Evolutionary conservation across 2,329 filamentous ascomycete species (phyloP), one percentile per base, ranked within the genome.

Genomic region (Cryphonectria carpinicola): DNA sequence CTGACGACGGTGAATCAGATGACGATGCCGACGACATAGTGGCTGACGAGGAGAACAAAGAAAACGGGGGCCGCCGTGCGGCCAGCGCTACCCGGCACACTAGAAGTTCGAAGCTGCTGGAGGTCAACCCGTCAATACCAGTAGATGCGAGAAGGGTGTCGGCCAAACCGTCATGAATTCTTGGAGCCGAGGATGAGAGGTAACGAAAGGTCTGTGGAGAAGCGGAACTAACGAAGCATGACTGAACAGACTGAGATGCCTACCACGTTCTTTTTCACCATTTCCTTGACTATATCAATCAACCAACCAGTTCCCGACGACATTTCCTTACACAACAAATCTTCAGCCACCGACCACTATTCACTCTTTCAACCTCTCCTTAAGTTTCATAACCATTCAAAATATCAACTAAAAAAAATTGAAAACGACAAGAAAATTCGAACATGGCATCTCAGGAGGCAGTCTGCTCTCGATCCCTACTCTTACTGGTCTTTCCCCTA

Each of bases 41-140:
- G 22, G 68, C 75, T 46, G 73, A 74, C 58, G 77, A 78, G n/a
- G 78, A 77, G 37, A 77, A 78, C 14, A 81, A 82, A 75, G 80
- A 77, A 73, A 79, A 79, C 35, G 81, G 83, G 58, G 75, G 85
- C 32, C 87, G 90, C 75, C 89, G 91, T 75, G 93, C 93, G 39
- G 90, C 86, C 66, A 95, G 92, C 79, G 84, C 95, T 70, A 88
- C 84, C 28, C 87, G 91, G 68, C 91, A 91, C 73, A 95, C 92
- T 76, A 91, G 92, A 65, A 95, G 92, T 77, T 92, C 92, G 14
- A 92, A 89, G 80, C 81, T 95, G 66, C 82, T 96, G 65, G 90
- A 94, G 65, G 85, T 95, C 63, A 85, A 86, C 28, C 85, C 88
- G 32, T 84, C 86, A 37, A 78, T 79, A 61, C 91, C 88, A 32